Conservation (phyloP, 129 eudicot species). For the Smallanthus sonchifolius region DNA sequence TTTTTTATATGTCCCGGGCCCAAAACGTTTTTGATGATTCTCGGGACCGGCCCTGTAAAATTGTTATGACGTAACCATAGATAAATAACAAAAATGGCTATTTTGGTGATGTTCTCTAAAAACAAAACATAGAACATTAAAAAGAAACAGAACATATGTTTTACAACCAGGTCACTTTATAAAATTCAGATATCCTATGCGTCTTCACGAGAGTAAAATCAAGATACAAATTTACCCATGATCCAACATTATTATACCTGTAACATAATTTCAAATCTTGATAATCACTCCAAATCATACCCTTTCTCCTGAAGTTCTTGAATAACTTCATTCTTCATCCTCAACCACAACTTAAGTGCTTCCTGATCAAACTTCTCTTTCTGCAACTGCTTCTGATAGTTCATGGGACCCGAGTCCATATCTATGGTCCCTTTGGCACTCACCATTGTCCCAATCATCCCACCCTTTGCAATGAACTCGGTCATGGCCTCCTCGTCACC, state of each 20-base stretch:
- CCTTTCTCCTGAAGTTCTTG: conserved; percentile 90
- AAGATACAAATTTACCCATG: background rate
- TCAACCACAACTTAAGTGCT: conserved; percentile 76
- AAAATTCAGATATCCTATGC: background rate
- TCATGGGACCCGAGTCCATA: conserved; percentile 52
- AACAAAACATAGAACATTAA: no score
- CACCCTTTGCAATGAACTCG: conserved; percentile 81
- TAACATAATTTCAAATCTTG: conserved; percentile 5
- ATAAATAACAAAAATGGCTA: no score
- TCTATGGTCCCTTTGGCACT: conserved; percentile 80
- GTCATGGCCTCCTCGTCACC: conserved; percentile 95
- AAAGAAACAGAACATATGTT: no score
- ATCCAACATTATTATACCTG: conserved; percentile 16
- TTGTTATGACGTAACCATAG: no score
- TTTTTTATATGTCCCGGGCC: no score
- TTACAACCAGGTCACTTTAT: background rate
- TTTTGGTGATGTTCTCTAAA: no score
- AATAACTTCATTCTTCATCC: conserved; percentile 95
- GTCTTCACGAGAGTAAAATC: background rate
- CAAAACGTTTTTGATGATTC: no score
- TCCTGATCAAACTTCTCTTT: conserved; percentile 88
- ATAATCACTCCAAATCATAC: conserved; percentile 52
- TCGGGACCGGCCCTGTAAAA: no score
- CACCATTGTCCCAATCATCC: conserved; percentile 87
- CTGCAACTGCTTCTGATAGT: conserved; percentile 90